Percentiles rank a stretch among this genome's conserved stretches.
phyloP scores from a whole-genome alignment of 2,329 filamentous ascomycete genomes.

The Atkinsonella hypoxylon region DNA sequence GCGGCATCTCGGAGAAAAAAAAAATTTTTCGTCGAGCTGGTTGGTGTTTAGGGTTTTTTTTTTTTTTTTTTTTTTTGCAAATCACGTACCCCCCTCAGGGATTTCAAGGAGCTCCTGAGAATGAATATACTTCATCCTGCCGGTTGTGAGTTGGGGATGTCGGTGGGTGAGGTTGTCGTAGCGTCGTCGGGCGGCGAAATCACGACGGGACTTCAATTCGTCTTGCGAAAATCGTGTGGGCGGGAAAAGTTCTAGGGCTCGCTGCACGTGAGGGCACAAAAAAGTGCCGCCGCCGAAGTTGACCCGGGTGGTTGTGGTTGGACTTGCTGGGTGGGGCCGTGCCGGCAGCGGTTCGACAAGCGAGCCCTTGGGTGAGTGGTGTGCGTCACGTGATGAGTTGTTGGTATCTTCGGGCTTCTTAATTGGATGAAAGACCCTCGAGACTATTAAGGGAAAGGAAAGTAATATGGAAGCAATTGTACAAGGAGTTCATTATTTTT shows the following conservation, averaged over 20 bases:
- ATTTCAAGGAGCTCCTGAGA: slow-evolving; percentile 91
- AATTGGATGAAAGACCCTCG: background rate
- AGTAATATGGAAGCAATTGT: too few relatives aligned
- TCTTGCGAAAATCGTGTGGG: slow-evolving; percentile 28
- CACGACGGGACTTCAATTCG: slow-evolving; percentile 23
- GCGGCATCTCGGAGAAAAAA: background rate
- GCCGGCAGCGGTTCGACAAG: background rate
- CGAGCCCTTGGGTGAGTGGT: background rate
- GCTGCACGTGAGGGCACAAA: slow-evolving; percentile 25
- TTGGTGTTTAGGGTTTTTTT: background rate
- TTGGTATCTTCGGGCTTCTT: background rate
- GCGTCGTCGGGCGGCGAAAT: slow-evolving; percentile 21
- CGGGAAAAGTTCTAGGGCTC: slow-evolving; percentile 34
- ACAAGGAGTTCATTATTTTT: too few relatives aligned
- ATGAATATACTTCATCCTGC: slow-evolving; percentile 99
- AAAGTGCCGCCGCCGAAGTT: slow-evolving; percentile 14
- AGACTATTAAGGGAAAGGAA: too few relatives aligned
- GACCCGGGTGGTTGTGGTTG: slow-evolving; percentile 9
- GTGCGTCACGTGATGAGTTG: background rate
- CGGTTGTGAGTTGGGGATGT: slow-evolving; percentile 35
- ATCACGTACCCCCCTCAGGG: slow-evolving; percentile 83
- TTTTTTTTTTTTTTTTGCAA: too few relatives aligned
- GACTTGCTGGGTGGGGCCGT: background rate
- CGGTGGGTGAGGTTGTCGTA: slow-evolving; percentile 30
- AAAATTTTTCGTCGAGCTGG: background rate